These are phyloP conservation scores for Candida albicans DNA, from an alignment of 1,139 yeast species.

Conservation along the genomic window DNA sequence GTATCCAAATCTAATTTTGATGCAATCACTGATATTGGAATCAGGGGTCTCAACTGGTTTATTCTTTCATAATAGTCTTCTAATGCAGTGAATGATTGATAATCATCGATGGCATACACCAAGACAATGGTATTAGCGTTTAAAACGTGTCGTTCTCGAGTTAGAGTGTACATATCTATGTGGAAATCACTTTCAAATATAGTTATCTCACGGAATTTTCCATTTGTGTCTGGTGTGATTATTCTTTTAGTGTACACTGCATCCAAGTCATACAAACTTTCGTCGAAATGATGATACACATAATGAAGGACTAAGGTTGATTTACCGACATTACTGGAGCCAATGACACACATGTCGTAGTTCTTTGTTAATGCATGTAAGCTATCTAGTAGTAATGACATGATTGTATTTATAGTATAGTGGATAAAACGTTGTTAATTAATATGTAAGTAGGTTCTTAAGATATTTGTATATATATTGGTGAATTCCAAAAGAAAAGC, in stretches of 20 bases:
- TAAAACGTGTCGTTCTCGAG: conserved; percentile 27
- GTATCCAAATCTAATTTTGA: conserved; percentile 31
- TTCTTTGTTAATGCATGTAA: conserved; percentile 24
- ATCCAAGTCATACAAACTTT: conserved; percentile 28
- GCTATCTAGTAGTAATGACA: conserved; percentile 7
- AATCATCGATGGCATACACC: conserved; percentile 30
- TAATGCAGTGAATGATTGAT: conserved; percentile 28
- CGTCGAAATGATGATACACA: conserved; percentile 24
- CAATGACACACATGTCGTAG: conserved; percentile 37
- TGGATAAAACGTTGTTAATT: too few relatives aligned
- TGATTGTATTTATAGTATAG: background rate
- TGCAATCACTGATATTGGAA: conserved; percentile 35
- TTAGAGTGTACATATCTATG: conserved; percentile 29
- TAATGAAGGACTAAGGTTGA: conserved; percentile 29
- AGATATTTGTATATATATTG: too few relatives aligned
- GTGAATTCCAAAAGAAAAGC: too few relatives aligned
- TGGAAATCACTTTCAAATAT: conserved; percentile 29
- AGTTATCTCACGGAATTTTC: conserved; percentile 24
- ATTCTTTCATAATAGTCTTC: conserved; percentile 29
- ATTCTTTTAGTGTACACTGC: conserved; percentile 28
- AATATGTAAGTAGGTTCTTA: too few relatives aligned
- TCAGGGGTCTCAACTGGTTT: conserved; percentile 20
- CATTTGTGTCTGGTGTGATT: conserved; percentile 7
- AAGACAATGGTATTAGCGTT: conserved; percentile 34
- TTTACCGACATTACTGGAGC: conserved; percentile 31